A percentile compares a stretch with the other conserved stretches of the same genome.
Conservation (phyloP, 306 rosid species). For the Lathyrus tuberosus region DNA sequence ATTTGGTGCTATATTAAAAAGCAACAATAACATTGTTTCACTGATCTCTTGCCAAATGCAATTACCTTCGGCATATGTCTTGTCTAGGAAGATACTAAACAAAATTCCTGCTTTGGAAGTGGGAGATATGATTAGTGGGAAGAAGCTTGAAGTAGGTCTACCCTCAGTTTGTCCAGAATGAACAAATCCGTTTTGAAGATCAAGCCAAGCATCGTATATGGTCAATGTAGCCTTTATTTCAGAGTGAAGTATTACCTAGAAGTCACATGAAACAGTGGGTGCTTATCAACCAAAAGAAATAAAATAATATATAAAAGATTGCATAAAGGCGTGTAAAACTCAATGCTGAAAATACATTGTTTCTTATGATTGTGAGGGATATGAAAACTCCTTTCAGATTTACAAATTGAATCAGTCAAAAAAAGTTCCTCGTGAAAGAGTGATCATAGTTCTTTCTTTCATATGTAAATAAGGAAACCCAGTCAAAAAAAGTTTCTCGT, state of each 20-base stretch:
- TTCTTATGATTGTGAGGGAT: conserved; percentile 26
- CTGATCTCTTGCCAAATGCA: conserved; percentile 23
- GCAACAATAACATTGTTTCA: conserved; percentile 34
- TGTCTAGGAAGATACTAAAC: conserved; percentile 81
- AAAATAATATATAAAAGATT: conserved; percentile 3
- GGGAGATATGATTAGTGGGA: conserved; percentile 85
- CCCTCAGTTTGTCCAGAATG: conserved; percentile 70
- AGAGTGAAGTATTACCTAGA: conserved; percentile 88
- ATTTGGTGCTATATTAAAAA: conserved; percentile 29
- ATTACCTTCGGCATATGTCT: conserved; percentile 70
- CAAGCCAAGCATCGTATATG: conserved; percentile 91
- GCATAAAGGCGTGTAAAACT: conserved; percentile 21
- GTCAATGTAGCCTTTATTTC: conserved; percentile 89
- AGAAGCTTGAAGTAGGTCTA: conserved; percentile 73
- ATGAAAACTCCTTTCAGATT: background rate
- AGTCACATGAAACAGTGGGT: conserved; percentile 42
- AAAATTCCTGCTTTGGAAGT: conserved; percentile 85
- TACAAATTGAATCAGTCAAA: conserved; percentile 23
- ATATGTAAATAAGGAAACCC: background rate
- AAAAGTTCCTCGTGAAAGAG: conserved; percentile 1
- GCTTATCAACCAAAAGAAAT: conserved; percentile 31
- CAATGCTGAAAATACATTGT: background rate
- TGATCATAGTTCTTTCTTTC: conserved; percentile 15
- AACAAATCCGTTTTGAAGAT: conserved; percentile 96
- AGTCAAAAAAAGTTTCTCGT: conserved; percentile 11